These are phyloP conservation scores for Pythium aphanidermatum DNA, from an alignment of 352 stramenopile genomes.

Conservation along the genomic window DNA sequence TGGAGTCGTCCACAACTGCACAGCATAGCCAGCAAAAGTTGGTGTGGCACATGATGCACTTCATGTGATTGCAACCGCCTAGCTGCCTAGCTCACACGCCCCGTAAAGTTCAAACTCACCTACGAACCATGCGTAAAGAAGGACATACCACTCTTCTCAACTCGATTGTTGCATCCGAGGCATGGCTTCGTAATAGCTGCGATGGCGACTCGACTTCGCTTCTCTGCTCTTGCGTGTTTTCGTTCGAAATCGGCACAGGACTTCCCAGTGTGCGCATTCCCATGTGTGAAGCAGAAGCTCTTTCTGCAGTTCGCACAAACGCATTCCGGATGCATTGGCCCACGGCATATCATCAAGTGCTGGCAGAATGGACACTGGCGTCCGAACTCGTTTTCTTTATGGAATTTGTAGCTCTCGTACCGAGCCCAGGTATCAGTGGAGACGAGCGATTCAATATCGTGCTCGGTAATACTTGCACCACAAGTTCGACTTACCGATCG, in stretches of 20 bases:
- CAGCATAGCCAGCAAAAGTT: slow-evolving; percentile 91
- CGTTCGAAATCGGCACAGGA: slow-evolving; percentile 79
- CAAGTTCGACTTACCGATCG: slow-evolving; percentile 19
- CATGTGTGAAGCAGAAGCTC: slow-evolving; percentile 87
- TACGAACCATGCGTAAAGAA: no score
- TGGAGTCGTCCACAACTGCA: slow-evolving; percentile 73
- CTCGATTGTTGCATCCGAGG: slow-evolving; percentile 80
- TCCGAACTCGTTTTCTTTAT: slow-evolving; percentile 64
- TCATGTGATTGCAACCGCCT: slow-evolving; percentile 91
- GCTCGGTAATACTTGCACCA: slow-evolving; percentile 29
- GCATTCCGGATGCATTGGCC: slow-evolving; percentile 39
- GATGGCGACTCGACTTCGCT: slow-evolving; percentile 79
- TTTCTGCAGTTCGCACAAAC: slow-evolving; percentile 36
- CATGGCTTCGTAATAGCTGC: slow-evolving; percentile 83
- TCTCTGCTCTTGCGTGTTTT: slow-evolving; percentile 69
- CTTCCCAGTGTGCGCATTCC: slow-evolving; percentile 65
- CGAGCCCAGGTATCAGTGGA: slow-evolving; percentile 52
- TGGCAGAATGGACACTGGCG: slow-evolving; percentile 60
- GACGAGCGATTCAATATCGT: slow-evolving; percentile 44
- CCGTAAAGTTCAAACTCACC: no score
- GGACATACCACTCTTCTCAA: slow-evolving; percentile 65
- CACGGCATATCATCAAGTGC: slow-evolving; percentile 48
- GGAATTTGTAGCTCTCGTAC: slow-evolving; percentile 87
- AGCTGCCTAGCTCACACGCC: neutral
- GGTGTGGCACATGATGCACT: slow-evolving; percentile 81